Evolutionary conservation across 345 rosid genomes (phyloP), one percentile per base, ranked within the genome.

Genomic region (Bretschneidera sinensis): DNA sequence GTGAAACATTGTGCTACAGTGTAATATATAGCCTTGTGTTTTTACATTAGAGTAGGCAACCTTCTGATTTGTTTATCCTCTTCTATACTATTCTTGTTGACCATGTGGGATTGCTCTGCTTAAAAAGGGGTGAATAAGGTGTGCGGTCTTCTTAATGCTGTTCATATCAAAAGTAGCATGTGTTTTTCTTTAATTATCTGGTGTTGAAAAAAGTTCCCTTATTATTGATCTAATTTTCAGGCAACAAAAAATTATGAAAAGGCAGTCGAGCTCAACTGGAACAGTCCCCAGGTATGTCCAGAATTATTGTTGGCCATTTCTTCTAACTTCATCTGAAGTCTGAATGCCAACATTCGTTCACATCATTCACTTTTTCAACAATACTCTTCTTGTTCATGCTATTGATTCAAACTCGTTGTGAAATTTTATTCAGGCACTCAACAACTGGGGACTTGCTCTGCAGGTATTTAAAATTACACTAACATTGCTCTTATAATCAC

Each of bases 221-320:
- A n/a, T n/a, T 0, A 15, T 17, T 19, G 17, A 62, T 75, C 48
- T 61, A 63, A 45, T 77, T 72, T 65, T 68, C 88, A 92, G 99
- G 97, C 99, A 11, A 88, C 95, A 48, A 82, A 79, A 60, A 95
- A 95, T 76, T 91, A 95, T 80, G 97, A 85, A 76, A 88, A 83
- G 65, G 99, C 99, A 34, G 96, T 95, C 66, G 84, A 88, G 69
- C 96, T 95, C 54, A 88, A 91, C 68, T 91, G 99, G 99, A 95
- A 91, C 66, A 95, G 97, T 79, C 97, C 97, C 62, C 97, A 91
- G 97, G 96, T 86, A 69, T 72, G 43, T n/a, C 61, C 43, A 18
- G 20, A 22, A 18, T 31, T 24, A 22, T 59, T 65, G 13, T 61
- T 65, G 48, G 48, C 11, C 48, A 24, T 62, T 59, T 51, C 2